Conservation (phyloP, 192 early-diverging fungal species). For the Umbelopsis sp. region DNA sequence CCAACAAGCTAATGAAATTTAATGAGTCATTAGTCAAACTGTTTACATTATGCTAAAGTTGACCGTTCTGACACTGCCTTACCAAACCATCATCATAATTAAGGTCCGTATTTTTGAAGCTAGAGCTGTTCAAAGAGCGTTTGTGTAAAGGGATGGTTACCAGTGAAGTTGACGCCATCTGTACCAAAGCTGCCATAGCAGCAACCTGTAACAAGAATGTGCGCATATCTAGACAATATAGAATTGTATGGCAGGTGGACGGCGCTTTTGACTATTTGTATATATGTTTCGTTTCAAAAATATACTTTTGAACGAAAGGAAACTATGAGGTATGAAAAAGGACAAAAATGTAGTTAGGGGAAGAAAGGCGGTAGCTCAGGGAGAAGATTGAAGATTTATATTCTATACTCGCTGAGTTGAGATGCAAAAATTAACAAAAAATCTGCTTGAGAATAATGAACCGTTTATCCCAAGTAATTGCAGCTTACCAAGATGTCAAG, state of each 20-base stretch:
- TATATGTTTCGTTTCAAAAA: neutral
- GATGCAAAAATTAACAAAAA: neutral
- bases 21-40: neutral
- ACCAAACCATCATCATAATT: constrained; percentile 35
- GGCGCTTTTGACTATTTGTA: neutral
- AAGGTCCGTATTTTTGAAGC: constrained; percentile 27
- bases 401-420: neutral
- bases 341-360: constrained; percentile 12
- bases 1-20: neutral
- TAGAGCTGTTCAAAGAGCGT: constrained; percentile 11
- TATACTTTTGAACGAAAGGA: neutral
- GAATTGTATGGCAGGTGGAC: too few relatives aligned
- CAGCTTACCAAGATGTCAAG: neutral
- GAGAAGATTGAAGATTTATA: neutral
- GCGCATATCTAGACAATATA: neutral
- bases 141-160: constrained; percentile 16
- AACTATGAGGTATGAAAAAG: constrained; percentile 15
- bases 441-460: neutral
- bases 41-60: too few relatives aligned
- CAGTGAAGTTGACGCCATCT: neutral
- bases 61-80: neutral
- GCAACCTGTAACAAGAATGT: neutral
- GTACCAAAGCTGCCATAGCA: neutral
- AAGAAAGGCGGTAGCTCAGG: neutral
- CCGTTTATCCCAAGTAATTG: neutral